Evolutionary conservation across 257 asterid species (phyloP), one percentile per base, ranked within the genome.

Genomic region (Lantana camara): DNA sequence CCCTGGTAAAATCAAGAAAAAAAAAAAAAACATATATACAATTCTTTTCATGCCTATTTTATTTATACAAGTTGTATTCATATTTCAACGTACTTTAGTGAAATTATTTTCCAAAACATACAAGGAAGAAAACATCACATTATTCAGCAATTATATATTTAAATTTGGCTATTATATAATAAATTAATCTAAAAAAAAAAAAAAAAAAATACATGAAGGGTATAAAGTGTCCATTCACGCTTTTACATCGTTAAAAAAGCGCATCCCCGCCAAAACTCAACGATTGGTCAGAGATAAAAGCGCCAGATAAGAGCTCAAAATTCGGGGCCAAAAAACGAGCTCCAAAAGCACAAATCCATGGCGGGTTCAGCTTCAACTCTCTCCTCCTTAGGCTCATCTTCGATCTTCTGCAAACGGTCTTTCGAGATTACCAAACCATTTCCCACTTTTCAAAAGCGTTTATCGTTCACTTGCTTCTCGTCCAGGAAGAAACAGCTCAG

Each of bases 401-500:
- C 67, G 19, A 58, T 63, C 57, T 54, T 37, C 80, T 40, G 46
- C 57, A 71, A 46, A 63, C 66, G 79, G n/a, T 51, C 12, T 45
- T 67, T 64, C 63, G 68, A 57, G 61, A 76, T 37, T 3, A 44
- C 0, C 22, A 74, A 23, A 37, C 59, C 66, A 16, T 65, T 47
- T 67, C 16, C 73, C 70, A 20, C 67, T 37, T 42, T 53, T 12
- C 73, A 63, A 44, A 81, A 70, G 56, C 83, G 75, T 30, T 59
- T 56, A 27, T 80, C 89, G 3, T 64, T 83, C 51, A 73, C 82
- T 16, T 87, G 96, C 60, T 89, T 80, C 78, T 80, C 93, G 10
- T 82, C 97, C 66, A 89, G 85, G 82, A 89, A 86, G 82, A 91
- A 88, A 58, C 74, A 74, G 75, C 85, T 85, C 65, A 69, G 93